phyloP scores from a whole-genome alignment of 768 basidiomycete species.

The Epithele typhae region DNA sequence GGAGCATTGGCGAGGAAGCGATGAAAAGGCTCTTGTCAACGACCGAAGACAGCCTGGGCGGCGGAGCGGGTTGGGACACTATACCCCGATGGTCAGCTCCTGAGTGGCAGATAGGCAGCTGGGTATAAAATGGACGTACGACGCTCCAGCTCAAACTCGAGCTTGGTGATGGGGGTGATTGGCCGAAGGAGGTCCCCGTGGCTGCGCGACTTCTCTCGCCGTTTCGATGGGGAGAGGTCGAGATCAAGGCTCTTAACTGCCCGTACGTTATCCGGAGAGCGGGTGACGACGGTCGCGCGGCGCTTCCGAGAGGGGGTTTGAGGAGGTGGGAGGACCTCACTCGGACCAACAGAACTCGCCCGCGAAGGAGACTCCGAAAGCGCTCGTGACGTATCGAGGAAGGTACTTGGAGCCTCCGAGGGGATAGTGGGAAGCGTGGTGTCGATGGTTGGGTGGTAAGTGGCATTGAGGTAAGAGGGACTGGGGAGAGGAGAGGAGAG shows the following conservation, averaged over 20 bases:
- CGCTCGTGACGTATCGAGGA: neutral
- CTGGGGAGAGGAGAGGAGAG: slow-evolving; percentile 9
- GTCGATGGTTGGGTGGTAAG: slow-evolving; percentile 11
- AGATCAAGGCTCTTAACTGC: slow-evolving; percentile 25
- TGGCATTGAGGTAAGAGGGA: slow-evolving; percentile 10
- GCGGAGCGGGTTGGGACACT: slow-evolving; percentile 22
- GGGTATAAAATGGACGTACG: slow-evolving; percentile 36
- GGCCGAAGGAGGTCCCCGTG: slow-evolving; percentile 61
- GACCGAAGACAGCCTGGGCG: slow-evolving; percentile 56
- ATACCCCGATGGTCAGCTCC: neutral
- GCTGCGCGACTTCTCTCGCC: slow-evolving; percentile 62
- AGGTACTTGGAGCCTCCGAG: slow-evolving; percentile 18
- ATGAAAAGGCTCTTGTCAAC: slow-evolving; percentile 69
- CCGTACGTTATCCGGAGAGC: slow-evolving; percentile 44
- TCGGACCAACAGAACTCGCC: neutral
- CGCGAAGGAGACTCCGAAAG: neutral
- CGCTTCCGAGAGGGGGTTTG: slow-evolving; percentile 34
- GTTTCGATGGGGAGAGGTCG: slow-evolving; percentile 58
- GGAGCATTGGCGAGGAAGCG: slow-evolving; percentile 36
- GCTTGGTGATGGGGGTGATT: slow-evolving; percentile 59
- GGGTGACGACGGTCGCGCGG: slow-evolving; percentile 65
- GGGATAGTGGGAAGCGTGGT: slow-evolving; percentile 23
- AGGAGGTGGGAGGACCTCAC: slow-evolving; percentile 9
- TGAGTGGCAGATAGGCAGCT: neutral
- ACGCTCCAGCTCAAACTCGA: slow-evolving; percentile 62